Evolutionary conservation across 2,329 filamentous ascomycete genomes (phyloP).

Genomic region (Cyphellophora europaea): DNA sequence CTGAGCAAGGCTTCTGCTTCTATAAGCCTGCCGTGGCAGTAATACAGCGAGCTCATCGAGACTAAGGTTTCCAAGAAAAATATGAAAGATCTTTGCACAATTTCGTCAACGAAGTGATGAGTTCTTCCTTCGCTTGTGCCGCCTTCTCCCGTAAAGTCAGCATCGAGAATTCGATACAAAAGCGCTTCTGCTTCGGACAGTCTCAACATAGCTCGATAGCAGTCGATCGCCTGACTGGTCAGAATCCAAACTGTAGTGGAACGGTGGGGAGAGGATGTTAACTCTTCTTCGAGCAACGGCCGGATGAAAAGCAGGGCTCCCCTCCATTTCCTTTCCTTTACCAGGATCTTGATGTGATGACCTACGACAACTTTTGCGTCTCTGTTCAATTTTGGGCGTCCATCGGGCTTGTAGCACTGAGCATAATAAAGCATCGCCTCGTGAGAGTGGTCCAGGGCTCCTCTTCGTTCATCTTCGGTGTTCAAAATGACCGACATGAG

Average conservation of each 20-base stretch:
- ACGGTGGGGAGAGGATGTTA: not conserved
- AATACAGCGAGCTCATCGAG: conserved; percentile 2
- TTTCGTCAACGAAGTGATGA: not conserved
- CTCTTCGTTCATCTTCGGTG: not conserved
- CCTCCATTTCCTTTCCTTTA: conserved; percentile 4
- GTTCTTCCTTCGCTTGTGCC: not conserved
- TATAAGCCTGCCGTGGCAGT: conserved; percentile 4
- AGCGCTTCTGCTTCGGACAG: not conserved
- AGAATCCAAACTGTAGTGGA: not conserved
- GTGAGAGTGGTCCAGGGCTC: conserved; percentile 8
- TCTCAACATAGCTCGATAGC: not conserved
- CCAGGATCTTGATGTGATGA: conserved; percentile 6
- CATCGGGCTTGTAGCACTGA: not conserved
- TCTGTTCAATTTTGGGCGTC: conserved; percentile 1
- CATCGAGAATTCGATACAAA: not conserved
- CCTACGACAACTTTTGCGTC: conserved; percentile 5
- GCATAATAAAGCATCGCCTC: conserved; percentile 7
- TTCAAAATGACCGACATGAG: conserved; percentile 4
- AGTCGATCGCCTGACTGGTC: not conserved
- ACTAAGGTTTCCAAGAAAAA: conserved; percentile 5
- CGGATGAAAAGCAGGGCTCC: conserved; percentile 7
- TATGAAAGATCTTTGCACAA: conserved; percentile 2
- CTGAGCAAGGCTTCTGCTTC: conserved; percentile 8
- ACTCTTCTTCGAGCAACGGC: not conserved
- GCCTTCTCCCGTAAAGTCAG: not conserved